phyloP scores from a whole-genome alignment of 2,329 filamentous ascomycete genomes.

The Cladosporium sp. region DNA sequence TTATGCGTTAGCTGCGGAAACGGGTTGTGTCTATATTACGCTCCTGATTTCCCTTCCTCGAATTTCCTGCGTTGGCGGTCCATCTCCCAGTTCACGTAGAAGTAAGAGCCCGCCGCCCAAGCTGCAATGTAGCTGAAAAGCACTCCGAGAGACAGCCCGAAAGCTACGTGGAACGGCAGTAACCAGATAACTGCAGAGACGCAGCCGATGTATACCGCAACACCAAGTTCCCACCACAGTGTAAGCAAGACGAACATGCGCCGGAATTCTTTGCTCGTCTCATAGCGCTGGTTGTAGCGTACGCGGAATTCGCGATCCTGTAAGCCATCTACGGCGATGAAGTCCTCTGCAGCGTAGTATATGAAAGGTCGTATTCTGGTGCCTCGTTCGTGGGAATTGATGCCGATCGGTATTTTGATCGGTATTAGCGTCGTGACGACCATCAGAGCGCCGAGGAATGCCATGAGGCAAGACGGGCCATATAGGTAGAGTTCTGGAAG shows the following conservation, averaged over 20 bases:
- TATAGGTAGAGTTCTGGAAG: constrained; percentile 35
- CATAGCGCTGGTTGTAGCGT: constrained; percentile 36
- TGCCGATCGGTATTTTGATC: constrained; percentile 34
- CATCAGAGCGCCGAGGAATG: constrained; percentile 33
- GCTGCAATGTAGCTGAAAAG: constrained; percentile 33
- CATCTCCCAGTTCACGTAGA: constrained; percentile 34
- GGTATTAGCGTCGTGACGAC: constrained; percentile 32
- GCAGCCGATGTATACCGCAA: constrained; percentile 32
- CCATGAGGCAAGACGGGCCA: constrained; percentile 35
- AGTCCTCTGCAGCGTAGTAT: constrained; percentile 38
- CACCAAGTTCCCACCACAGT: constrained; percentile 33
- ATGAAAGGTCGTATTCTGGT: constrained; percentile 33
- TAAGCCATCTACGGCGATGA: constrained; percentile 36
- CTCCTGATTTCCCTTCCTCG: constrained; percentile 25
- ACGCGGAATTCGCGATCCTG: constrained; percentile 36
- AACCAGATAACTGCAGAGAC: constrained; percentile 36
- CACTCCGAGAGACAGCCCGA: constrained; percentile 32
- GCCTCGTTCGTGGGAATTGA: constrained; percentile 35
- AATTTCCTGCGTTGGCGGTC: constrained; percentile 31
- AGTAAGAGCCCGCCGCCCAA: constrained; percentile 26
- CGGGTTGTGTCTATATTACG: not conserved
- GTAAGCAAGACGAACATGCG: constrained; percentile 34
- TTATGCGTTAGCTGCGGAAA: not conserved
- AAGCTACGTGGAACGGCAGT: constrained; percentile 33
- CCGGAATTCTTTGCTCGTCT: constrained; percentile 32